Evolutionary conservation across 352 stramenopile genomes (phyloP), one percentile per base, ranked within the genome.

Genomic region (Pythium aquatile): DNA sequence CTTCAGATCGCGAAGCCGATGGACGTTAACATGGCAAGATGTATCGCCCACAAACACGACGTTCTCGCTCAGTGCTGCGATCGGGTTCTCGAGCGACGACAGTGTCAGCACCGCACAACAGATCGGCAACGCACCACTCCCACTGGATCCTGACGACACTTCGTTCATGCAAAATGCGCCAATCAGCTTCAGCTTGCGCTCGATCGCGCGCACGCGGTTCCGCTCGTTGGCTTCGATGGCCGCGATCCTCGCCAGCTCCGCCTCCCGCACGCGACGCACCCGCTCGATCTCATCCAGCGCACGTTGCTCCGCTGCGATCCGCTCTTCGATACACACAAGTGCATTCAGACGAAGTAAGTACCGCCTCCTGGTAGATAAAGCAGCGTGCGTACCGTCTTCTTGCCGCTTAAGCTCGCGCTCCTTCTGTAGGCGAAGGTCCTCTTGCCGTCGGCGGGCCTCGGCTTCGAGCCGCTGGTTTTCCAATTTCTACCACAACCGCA

Each of bases 391-490:
- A 89, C 83, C 81, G 30, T 77, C 52, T 65, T 88, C 73, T 20
- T 75, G 61, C 6, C 68, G 74, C 59, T 88, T 62, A 16, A 51
- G 68, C 46, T 90, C 81, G 0, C 67, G 62, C 54, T 87, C 81
- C 10, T 80, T 74, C 29, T 80, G 68, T 5, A 63, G 46, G 20
- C 55, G 68, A 1, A 79, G 59, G 24, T 85, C 78, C 44, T 88
- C 75, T 39, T 85, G 78, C 0, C 74, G 74, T 26, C 76, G 59
- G 11, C 71, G 68, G 37, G 79, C 79, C 20, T 83, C 79, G 29
- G 83, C 74, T 55, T 89, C 78, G 49, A 92, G 66, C 10, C 70
- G 81, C 64, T 90, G 69, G 44, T 90, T 87, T 63, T 90, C 81
- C 16, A 90, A 55, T 86, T 90, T 90, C 83, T 92, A 26, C 6